Evolutionary conservation across 768 basidiomycete genomes (phyloP), one percentile per base, ranked within the genome.

Genomic region (Paxillus involutus): DNA sequence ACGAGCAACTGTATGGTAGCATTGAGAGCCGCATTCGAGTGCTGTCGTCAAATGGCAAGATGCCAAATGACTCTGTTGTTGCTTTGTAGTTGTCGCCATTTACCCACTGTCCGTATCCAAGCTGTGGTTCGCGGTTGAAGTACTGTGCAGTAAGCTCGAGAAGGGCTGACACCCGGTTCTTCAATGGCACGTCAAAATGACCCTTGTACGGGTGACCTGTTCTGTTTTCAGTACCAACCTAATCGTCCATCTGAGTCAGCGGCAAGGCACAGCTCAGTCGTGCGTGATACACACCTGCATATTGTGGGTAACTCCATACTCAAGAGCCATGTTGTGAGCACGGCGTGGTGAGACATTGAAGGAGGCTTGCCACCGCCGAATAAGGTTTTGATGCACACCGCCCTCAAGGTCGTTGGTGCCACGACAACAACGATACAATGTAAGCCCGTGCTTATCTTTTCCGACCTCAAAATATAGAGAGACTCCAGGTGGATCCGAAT

Each of bases 351-450:
- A 70, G 14, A 53, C 52, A 61, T 59, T 49, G 43, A 57, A 41
- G 8, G 61, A 51, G 11, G 35, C 30, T 6, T 52, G 12, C 54
- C 60, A 11, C 26, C 26, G 4, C 26, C 26, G 6, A 59, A 65
- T 37, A 55, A 66, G 21, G 19, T 54, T 17, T 62, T 69, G 13
- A 63, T 76, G 73, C 2, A 76, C 68, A 8, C 69, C 70, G 17
- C 74, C 71, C 56, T 75, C 70, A 3, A 67, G 65, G 8, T 49
- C 53, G 21, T 74, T 75, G 9, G 75, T 74, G 0, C 71, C 72
- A 4, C 62, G 49, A 1, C 59, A 45, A 40, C 56, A 57, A 2
- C 45, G 0, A 47, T 66, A 66, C 2, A 64, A n/a, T 3, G 42
- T 39, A 9, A 66, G 58, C 19, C 64, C 59, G 45, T 56, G n/a